Percentiles rank a stretch among this genome's conserved stretches.
These are phyloP conservation scores for Candida silvatica DNA, from an alignment of 805 yeast genomes.

Conservation along the genomic window DNA sequence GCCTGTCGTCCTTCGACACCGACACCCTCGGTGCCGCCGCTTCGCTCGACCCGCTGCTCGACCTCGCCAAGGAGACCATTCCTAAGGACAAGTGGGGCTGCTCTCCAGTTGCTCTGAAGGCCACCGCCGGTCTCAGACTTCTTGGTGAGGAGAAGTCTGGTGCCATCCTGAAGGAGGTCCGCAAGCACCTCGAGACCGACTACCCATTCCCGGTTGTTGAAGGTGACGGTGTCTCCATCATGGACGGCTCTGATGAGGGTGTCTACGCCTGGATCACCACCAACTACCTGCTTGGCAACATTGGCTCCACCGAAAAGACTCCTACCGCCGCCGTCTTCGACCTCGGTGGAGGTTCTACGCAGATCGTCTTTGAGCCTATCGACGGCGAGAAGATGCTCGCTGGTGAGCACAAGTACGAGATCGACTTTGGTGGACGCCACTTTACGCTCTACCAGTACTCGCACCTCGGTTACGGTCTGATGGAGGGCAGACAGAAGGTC, in stretches of 20 bases:
- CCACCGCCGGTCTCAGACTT: slow-evolving; percentile 92
- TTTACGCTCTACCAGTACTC: slow-evolving; percentile 87
- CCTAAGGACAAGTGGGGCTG: slow-evolving; percentile 70
- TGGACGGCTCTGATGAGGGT: slow-evolving; percentile 97
- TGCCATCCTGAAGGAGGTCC: slow-evolving; percentile 69
- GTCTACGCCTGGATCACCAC: slow-evolving; percentile 98
- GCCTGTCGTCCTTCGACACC: slow-evolving; percentile 76
- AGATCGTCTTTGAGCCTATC: slow-evolving; percentile 92
- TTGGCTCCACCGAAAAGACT: slow-evolving; percentile 64
- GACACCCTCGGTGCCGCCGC: slow-evolving; percentile 81
- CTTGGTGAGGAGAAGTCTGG: slow-evolving; percentile 69
- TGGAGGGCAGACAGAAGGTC: slow-evolving; percentile 85
- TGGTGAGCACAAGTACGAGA: slow-evolving; percentile 77
- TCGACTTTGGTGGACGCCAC: slow-evolving; percentile 72
- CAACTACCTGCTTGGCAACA: slow-evolving; percentile 86
- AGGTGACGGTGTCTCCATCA: slow-evolving; percentile 80
- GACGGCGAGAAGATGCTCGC: slow-evolving; percentile 58
- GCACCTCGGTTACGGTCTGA: slow-evolving; percentile 92
- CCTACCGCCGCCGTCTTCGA: slow-evolving; percentile 98
- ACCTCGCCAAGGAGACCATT: slow-evolving; percentile 65
- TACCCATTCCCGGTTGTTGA: slow-evolving; percentile 91
- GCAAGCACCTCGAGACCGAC: slow-evolving; percentile 62
- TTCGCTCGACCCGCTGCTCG: slow-evolving; percentile 78
- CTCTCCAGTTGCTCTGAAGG: slow-evolving; percentile 94
- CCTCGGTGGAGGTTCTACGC: slow-evolving; percentile 98